Evolutionary conservation across 208 protist species (phyloP), one percentile per base, ranked within the genome.

Genomic region (Zelonia costaricensis): DNA sequence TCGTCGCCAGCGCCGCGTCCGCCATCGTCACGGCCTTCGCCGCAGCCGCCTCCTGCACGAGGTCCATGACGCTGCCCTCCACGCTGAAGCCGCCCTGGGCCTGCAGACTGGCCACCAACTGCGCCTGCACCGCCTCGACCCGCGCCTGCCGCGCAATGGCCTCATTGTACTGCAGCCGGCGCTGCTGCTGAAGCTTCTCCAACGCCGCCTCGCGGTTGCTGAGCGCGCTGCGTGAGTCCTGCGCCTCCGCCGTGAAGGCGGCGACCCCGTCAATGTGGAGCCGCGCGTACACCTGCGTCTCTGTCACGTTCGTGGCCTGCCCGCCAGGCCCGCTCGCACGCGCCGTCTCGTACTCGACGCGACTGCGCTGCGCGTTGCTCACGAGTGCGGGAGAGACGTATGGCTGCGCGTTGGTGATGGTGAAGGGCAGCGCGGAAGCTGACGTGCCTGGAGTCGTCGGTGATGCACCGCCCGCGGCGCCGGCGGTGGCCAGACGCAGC

Each of bases 221-320:
- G 18, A 95, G 40, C 13, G 88, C 80, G 40, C 86, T 94, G 64
- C 88, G 92, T 4, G 86, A 92, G 72, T 97, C 87, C 57, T 97
- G 92, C 12, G 86, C 71, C 70, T 91, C 81, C 7, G 88, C 84
- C 2, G 75, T 81, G 76, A 76, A 92, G 28, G 84, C 79, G 9
- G 53, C 4, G 23, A 43, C 59, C n/a, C 88, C 88, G 62, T 97
- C 88, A 51, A 97, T 88, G 22, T 13, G 45, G 40, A 95, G 66
- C 71, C 82, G 84, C n/a, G 87, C 88, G 40, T 82, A 86, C 20
- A 97, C 77, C 59, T 95, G 92, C 13, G 88, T 97, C 70, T 97
- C 88, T 0, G 84, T 73, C 2, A 95, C 88, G 51, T 97, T 97
- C 3, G 76, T 78, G 4, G 92, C 88, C 67, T 97, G 92, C 33